These are phyloP conservation scores for Hortiboletus campestris DNA, from an alignment of 768 basidiomycete genomes.

Conservation along the genomic window DNA sequence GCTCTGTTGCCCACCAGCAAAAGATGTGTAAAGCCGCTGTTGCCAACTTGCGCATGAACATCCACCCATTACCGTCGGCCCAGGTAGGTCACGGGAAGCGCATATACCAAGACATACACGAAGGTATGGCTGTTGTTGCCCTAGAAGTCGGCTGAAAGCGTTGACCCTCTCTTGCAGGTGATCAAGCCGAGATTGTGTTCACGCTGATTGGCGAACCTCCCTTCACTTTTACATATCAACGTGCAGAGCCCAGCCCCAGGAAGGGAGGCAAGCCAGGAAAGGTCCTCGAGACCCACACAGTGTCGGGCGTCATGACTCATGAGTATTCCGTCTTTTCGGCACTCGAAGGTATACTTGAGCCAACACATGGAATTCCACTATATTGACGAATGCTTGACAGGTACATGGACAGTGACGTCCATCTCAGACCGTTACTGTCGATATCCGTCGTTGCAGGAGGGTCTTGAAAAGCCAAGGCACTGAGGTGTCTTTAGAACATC, in stretches of 20 bases:
- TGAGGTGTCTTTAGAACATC: slow-evolving; percentile 9
- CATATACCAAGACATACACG: slow-evolving; percentile 82
- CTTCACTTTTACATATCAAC: slow-evolving; percentile 94
- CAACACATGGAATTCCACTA: not conserved
- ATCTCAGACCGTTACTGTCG: slow-evolving; percentile 89
- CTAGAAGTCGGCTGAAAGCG: not conserved
- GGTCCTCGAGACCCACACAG: slow-evolving; percentile 90
- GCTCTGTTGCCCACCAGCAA: slow-evolving; percentile 88
- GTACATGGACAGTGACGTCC: slow-evolving; percentile 90
- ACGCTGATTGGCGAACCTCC: slow-evolving; percentile 89
- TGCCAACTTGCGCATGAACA: slow-evolving; percentile 65
- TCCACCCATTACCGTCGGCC: slow-evolving; percentile 86
- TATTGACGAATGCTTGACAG: slow-evolving; percentile 37
- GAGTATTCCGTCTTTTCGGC: slow-evolving; percentile 93
- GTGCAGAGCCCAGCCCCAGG: slow-evolving; percentile 65
- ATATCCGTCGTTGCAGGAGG: slow-evolving; percentile 72
- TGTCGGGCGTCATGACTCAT: slow-evolving; percentile 68
- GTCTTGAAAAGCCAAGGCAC: slow-evolving; percentile 36
- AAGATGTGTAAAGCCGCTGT: slow-evolving; percentile 87
- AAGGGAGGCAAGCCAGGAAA: slow-evolving; percentile 71
- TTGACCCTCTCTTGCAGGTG: slow-evolving; percentile 46
- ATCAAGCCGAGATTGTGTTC: slow-evolving; percentile 93
- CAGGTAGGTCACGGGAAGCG: slow-evolving; percentile 84
- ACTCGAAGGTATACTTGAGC: slow-evolving; percentile 67
- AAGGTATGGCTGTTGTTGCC: slow-evolving; percentile 48